These are phyloP conservation scores for Centaurea solstitialis DNA, from an alignment of 129 eudicot genomes.

Conservation along the genomic window DNA sequence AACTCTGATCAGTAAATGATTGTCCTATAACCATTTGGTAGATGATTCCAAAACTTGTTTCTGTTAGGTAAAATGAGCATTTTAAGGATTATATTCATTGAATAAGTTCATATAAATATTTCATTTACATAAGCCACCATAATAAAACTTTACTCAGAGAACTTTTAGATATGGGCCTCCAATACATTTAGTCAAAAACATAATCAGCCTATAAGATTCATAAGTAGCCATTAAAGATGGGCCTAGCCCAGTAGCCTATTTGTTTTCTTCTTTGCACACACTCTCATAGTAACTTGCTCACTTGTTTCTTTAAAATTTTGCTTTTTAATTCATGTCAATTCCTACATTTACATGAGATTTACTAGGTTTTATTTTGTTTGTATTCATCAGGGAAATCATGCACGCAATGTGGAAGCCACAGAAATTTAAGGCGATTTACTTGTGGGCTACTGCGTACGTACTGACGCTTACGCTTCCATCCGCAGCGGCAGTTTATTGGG, in stretches of 20 bases:
- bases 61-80: too few relatives aligned
- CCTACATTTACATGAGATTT: neutral
- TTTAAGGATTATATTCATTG: too few relatives aligned
- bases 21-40: too few relatives aligned
- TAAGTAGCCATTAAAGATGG: neutral
- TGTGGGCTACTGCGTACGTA: conserved; percentile 79
- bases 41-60: too few relatives aligned
- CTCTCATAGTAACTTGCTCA: neutral
- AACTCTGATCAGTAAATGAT: too few relatives aligned
- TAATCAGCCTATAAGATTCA: neutral
- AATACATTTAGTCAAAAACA: neutral
- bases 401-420: conserved; percentile 99
- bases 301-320: neutral
- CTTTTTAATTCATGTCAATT: too few relatives aligned
- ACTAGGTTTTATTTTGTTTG: neutral
- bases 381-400: conserved; percentile 72
- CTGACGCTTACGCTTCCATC: conserved; percentile 89
- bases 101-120: too few relatives aligned
- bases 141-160: too few relatives aligned
- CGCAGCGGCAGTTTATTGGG: conserved; percentile 95
- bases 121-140: too few relatives aligned
- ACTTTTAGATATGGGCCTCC: too few relatives aligned
- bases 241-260: neutral
- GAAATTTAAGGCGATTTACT: conserved; percentile 84
- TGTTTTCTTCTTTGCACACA: too few relatives aligned